Evolutionary conservation across 225 moss, liverwort and hornwort genomes (phyloP).

Genomic region (Pseudisothecium myosuroides): DNA sequence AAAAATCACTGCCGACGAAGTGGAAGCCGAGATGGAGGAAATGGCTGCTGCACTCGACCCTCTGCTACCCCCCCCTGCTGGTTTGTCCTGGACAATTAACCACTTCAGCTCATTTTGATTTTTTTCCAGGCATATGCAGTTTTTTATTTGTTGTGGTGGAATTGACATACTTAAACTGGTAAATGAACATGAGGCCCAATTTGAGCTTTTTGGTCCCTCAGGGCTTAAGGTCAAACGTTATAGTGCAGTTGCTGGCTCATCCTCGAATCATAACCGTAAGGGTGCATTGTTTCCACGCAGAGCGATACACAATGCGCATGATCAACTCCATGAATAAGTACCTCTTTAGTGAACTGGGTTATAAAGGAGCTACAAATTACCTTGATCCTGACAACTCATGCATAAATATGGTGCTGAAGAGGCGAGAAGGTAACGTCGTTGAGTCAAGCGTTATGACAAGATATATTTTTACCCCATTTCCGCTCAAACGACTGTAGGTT

Average conservation of each 20-base stretch:
- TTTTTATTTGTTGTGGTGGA: neutral
- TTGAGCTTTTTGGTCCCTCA: neutral
- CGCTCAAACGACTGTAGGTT: neutral
- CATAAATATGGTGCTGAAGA: constrained; percentile 53
- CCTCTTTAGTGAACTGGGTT: constrained; percentile 30
- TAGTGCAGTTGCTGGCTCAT: neutral
- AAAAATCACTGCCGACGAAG: constrained; percentile 38
- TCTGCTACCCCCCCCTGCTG: constrained; percentile 25
- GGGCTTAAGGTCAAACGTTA: neutral
- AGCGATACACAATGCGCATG: constrained; percentile 64
- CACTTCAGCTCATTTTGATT: neutral
- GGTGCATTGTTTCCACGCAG: constrained; percentile 13
- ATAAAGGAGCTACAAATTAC: constrained; percentile 44
- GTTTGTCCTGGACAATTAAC: constrained; percentile 1
- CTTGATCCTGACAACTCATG: constrained; percentile 60
- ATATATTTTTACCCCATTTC: neutral
- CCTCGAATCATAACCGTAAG: neutral
- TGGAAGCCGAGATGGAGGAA: constrained; percentile 40
- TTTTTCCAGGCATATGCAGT: neutral
- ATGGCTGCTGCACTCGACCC: constrained; percentile 40
- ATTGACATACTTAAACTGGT: neutral
- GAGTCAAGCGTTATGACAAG: neutral
- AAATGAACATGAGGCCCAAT: neutral
- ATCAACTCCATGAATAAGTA: constrained; percentile 49
- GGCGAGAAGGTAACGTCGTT: constrained; percentile 42